Evolutionary conservation across 768 basidiomycete genomes (phyloP).

Genomic region (Phaffia australis): DNA sequence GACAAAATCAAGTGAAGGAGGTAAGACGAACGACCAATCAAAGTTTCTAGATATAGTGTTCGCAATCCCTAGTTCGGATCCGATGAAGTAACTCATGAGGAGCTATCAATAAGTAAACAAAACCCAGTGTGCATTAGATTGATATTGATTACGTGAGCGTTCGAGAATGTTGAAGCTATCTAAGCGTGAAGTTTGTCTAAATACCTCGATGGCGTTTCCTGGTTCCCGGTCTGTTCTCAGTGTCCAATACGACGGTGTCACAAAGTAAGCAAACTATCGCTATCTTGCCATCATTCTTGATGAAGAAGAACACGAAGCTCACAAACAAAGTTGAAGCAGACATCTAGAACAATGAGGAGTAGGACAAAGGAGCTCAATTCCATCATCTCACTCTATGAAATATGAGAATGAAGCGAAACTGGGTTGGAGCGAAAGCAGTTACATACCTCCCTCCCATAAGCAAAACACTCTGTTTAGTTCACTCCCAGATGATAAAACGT

Average conservation of each 20-base stretch:
- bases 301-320: background rate
- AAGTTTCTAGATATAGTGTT: conserved; percentile 58
- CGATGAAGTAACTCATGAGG: conserved; percentile 76
- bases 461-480: conserved; percentile 53
- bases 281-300: background rate
- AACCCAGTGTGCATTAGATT: conserved; percentile 4
- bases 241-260: background rate
- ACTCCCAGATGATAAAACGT: background rate
- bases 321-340: conserved; percentile 80
- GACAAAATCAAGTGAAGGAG: background rate
- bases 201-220: conserved; percentile 41
- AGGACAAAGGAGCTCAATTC: background rate
- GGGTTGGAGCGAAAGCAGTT: background rate
- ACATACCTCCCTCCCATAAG: conserved; percentile 82
- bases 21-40: conserved; percentile 14
- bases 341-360: conserved; percentile 45
- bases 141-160: background rate
- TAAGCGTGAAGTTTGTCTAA: background rate
- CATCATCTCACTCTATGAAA: background rate
- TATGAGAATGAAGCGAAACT: background rate
- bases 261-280: background rate
- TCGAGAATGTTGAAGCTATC: background rate
- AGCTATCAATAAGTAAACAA: conserved; percentile 48
- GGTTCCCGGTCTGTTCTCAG: conserved; percentile 50
- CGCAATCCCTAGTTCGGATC: conserved; percentile 74